These are phyloP conservation scores for Penicillium dipodomyicola DNA, from an alignment of 495 filamentous ascomycete species.

Conservation along the genomic window DNA sequence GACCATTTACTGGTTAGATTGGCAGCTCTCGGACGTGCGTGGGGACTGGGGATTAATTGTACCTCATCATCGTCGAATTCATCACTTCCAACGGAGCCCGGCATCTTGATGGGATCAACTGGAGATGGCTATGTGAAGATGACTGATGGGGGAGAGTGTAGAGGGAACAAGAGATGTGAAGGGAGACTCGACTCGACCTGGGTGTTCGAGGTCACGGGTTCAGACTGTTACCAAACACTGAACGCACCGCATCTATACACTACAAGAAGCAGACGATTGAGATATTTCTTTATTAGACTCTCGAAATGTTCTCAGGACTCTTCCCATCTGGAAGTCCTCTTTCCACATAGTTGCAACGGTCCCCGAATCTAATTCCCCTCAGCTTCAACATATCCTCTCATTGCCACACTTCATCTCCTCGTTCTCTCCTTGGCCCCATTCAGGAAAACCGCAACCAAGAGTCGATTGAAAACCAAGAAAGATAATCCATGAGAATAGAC, in stretches of 20 bases:
- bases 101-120: conserved; percentile 3
- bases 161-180: not conserved
- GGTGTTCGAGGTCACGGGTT: conserved; percentile 11
- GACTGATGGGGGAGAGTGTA: not conserved
- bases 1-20: not conserved
- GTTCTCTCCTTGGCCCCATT: conserved; percentile 26
- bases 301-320: conserved; percentile 29
- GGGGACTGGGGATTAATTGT: not conserved
- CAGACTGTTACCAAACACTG: not conserved
- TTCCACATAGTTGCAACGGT: conserved; percentile 22
- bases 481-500: conserved; percentile 34
- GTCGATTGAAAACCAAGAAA: conserved; percentile 29
- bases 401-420: conserved; percentile 21
- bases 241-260: conserved; percentile 1
- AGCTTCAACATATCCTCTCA: conserved; percentile 20
- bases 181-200: not conserved
- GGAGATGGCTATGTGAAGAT: not conserved
- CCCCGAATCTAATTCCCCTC: conserved; percentile 16
- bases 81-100: conserved; percentile 6
- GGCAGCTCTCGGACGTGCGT: not conserved
- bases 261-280: conserved; percentile 1
- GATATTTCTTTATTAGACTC: conserved; percentile 25
- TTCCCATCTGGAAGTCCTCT: conserved; percentile 22
- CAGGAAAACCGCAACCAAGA: conserved; percentile 34
- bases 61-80: conserved; percentile 10